phyloP scores from a whole-genome alignment of 2,329 filamentous ascomycete genomes.

The Penicillium sp. region DNA sequence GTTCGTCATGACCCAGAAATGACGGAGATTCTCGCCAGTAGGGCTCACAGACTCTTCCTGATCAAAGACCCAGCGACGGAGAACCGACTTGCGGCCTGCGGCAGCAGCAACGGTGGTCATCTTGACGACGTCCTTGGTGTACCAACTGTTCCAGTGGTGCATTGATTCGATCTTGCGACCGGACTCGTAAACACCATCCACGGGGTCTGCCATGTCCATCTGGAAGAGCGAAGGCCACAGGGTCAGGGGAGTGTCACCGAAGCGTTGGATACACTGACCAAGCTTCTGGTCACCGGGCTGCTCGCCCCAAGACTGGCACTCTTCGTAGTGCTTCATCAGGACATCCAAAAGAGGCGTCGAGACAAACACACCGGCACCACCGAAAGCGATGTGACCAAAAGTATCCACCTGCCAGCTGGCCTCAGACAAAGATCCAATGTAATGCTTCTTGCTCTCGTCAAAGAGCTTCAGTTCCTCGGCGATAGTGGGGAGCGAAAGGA shows the following conservation, averaged over 20 bases:
- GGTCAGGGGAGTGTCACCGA: slow-evolving; percentile 39
- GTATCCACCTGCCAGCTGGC: slow-evolving; percentile 45
- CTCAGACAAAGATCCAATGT: slow-evolving; percentile 45
- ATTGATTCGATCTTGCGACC: slow-evolving; percentile 44
- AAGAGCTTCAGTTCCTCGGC: slow-evolving; percentile 41
- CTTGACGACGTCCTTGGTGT: slow-evolving; percentile 45
- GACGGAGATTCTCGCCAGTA: slow-evolving; percentile 36
- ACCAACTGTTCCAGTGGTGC: slow-evolving; percentile 48
- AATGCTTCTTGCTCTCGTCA: slow-evolving; percentile 42
- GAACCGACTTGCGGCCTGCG: slow-evolving; percentile 41
- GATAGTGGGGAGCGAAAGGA: slow-evolving; percentile 39
- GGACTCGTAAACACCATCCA: slow-evolving; percentile 45
- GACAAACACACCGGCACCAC: slow-evolving; percentile 46
- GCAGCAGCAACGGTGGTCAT: slow-evolving; percentile 44
- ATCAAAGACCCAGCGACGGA: slow-evolving; percentile 47
- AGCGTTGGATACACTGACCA: slow-evolving; percentile 43
- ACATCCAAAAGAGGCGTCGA: slow-evolving; percentile 42
- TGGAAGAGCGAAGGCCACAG: slow-evolving; percentile 45
- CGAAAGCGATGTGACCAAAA: slow-evolving; percentile 46
- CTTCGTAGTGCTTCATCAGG: slow-evolving; percentile 40
- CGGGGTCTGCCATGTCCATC: slow-evolving; percentile 45
- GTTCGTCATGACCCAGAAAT: slow-evolving; percentile 46
- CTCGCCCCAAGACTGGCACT: slow-evolving; percentile 44
- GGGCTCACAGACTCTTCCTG: slow-evolving; percentile 36
- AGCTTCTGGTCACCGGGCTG: slow-evolving; percentile 47